Percentiles rank a stretch among this genome's conserved stretches.
Evolutionary conservation across 2,329 filamentous ascomycete genomes (phyloP).

Genomic region (Paraphoma sp.): DNA sequence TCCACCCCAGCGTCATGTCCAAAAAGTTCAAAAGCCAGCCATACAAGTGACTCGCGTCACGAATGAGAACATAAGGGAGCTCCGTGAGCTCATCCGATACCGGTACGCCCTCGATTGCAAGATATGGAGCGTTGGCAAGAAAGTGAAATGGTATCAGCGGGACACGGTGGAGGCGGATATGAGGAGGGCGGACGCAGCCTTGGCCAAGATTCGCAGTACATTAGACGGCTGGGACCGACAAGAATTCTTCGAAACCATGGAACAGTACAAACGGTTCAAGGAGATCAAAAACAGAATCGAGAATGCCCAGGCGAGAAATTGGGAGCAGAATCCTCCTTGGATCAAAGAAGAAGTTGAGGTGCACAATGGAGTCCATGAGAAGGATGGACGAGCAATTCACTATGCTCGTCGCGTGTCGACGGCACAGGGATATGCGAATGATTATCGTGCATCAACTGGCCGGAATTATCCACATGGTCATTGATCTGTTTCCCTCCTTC

Average conservation of each 20-base stretch:
- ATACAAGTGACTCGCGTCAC: constrained; percentile 6
- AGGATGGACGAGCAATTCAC: background rate
- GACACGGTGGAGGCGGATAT: constrained; percentile 16
- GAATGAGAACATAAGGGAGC: constrained; percentile 13
- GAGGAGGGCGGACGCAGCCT: constrained; percentile 15
- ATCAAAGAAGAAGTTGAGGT: background rate
- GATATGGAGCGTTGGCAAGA: constrained; percentile 15
- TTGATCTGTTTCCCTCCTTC: no score
- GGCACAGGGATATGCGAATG: no score
- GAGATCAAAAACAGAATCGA: constrained; percentile 18
- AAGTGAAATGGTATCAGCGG: constrained; percentile 9
- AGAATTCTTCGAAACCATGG: constrained; percentile 11
- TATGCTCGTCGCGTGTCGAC: no score
- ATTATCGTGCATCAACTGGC: no score
- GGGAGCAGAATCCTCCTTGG: constrained; percentile 11
- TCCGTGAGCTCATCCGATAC: constrained; percentile 21
- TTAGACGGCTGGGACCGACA: constrained; percentile 15
- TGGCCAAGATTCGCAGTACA: constrained; percentile 7
- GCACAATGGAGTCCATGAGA: background rate
- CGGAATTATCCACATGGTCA: no score
- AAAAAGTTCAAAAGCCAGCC: constrained; percentile 6
- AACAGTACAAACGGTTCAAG: constrained; percentile 11
- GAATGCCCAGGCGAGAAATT: constrained; percentile 11
- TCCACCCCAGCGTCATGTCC: background rate
- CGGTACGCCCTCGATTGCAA: constrained; percentile 20